A percentile compares a stretch with the other conserved stretches of the same genome.
Conservation (phyloP, 352 stramenopile genomes). For the Globisporangium radiosum region DNA sequence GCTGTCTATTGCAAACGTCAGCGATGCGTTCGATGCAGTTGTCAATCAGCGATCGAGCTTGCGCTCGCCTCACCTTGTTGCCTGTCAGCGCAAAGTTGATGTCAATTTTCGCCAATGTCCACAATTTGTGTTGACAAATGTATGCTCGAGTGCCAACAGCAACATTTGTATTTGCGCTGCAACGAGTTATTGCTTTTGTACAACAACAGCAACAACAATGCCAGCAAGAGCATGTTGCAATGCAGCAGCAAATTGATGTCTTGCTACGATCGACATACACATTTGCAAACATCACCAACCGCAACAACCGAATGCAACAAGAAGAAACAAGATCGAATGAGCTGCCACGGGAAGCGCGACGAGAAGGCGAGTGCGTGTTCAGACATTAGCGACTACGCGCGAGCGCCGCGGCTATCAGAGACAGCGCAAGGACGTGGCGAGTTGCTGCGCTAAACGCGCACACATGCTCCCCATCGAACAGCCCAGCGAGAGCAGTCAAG, state of each 20-base stretch:
- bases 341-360: constrained; percentile 12
- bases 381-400: background rate
- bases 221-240: background rate
- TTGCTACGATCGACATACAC: background rate
- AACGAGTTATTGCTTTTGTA: no score
- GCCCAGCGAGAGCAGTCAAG: constrained; percentile 3
- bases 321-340: background rate
- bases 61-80: background rate
- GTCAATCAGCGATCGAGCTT: no score
- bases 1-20: no score
- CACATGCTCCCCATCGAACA: no score
- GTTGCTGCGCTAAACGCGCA: background rate
- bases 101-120: background rate
- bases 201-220: background rate
- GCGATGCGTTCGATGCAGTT: no score
- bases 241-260: no score
- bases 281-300: background rate
- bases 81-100: background rate
- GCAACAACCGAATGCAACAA: background rate
- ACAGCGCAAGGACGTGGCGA: background rate
- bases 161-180: no score
- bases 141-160: background rate
- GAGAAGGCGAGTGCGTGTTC: constrained; percentile 7
- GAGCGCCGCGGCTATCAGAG: background rate
- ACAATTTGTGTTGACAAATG: background rate